Conservation (phyloP, 148 eudicot genomes). For the Rhododendron simsii region DNA sequence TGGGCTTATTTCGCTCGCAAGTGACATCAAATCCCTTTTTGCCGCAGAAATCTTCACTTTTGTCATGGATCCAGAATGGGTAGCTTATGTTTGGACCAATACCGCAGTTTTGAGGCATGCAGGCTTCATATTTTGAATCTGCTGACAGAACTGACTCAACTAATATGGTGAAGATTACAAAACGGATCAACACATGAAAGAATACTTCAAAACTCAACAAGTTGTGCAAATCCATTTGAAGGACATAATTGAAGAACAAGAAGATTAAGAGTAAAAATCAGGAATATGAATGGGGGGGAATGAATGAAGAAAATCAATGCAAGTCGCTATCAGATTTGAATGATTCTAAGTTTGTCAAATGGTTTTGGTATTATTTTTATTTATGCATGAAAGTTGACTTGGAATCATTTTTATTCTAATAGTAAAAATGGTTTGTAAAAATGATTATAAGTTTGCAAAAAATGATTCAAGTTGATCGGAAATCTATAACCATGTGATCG, state of each 20-base stretch:
- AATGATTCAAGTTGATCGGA: no score
- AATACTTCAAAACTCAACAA: background rate
- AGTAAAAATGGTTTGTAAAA: no score
- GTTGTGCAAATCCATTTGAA: background rate
- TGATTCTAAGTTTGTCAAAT: background rate
- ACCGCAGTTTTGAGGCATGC: background rate
- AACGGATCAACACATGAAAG: background rate
- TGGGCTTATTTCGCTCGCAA: background rate
- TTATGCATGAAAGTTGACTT: background rate
- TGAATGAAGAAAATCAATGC: background rate
- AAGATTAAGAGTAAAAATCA: background rate
- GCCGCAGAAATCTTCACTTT: background rate
- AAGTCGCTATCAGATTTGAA: background rate
- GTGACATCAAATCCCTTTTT: background rate
- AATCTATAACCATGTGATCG: background rate
- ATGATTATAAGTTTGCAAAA: no score
- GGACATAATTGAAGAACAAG: background rate
- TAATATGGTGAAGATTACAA: background rate
- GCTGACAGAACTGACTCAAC: background rate
- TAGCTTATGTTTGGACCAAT: background rate
- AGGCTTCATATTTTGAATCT: background rate
- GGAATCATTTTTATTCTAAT: background rate
- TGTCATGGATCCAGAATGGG: background rate
- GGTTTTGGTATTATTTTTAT: background rate
- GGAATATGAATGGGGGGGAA: background rate